Evolutionary conservation across 1,284 basidiomycete species (phyloP).

Genomic region (Neolentinus lepideus): DNA sequence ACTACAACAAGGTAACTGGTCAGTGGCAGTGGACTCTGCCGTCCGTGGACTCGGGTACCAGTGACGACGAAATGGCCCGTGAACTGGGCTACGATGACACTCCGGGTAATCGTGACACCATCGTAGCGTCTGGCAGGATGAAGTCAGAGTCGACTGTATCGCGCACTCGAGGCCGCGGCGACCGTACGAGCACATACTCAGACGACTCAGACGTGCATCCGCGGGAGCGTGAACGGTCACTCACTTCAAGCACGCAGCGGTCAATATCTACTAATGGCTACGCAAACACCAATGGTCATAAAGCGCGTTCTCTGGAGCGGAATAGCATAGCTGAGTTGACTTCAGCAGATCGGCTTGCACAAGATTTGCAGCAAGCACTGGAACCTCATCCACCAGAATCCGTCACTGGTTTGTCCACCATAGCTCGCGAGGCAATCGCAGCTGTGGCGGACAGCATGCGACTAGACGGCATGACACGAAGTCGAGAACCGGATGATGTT

Average conservation of each 20-base stretch:
- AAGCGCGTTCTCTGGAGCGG: conserved; percentile 10
- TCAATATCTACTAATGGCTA: conserved; percentile 2
- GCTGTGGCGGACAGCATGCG: conserved; percentile 59
- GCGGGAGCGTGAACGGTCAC: conserved; percentile 29
- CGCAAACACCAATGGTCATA: conserved; percentile 9
- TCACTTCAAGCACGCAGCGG: conserved; percentile 11
- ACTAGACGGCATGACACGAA: conserved; percentile 31
- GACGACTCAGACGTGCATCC: conserved; percentile 73
- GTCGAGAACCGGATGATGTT: conserved; percentile 44
- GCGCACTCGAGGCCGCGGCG: conserved; percentile 25
- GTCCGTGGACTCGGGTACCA: conserved; percentile 20
- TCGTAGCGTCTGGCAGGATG: conserved; percentile 18
- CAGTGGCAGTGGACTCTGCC: conserved; percentile 64
- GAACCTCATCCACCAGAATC: conserved; percentile 49
- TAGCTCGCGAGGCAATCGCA: conserved; percentile 52
- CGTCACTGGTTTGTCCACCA: conserved; percentile 50
- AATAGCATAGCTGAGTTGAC: conserved; percentile 39
- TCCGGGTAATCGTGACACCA: conserved; percentile 5
- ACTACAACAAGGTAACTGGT: conserved; percentile 68
- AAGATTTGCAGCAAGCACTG: conserved; percentile 55
- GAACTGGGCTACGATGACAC: conserved; percentile 4
- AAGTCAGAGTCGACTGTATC: conserved; percentile 31
- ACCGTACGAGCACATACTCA: conserved; percentile 61
- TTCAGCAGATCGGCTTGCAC: conserved; percentile 60
- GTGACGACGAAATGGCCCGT: conserved; percentile 6